Evolutionary conservation across 306 rosid species (phyloP), one percentile per base, ranked within the genome.

Genomic region (Luffa aegyptiaca): DNA sequence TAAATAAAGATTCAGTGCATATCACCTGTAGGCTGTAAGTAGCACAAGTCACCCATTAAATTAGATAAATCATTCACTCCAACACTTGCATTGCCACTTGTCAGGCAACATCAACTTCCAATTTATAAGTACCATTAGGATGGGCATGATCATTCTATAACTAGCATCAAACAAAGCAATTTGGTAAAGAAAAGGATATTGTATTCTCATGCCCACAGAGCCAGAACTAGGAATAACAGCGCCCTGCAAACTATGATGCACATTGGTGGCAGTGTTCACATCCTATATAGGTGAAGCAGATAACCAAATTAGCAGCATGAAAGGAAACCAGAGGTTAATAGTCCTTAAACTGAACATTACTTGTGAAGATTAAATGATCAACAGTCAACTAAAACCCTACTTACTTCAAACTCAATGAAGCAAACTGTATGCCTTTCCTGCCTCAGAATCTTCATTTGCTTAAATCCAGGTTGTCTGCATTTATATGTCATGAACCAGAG

Each of bases 381-480:
- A 63, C 41, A 58, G 35, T 18, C 48, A 35, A 75, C 64, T 75
- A 75, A 17, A 72, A 53, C 83, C 83, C 83, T 75, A 91, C 91
- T 87, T 79, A 96, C 99, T 89, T 96, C 98, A 84, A 96, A 96
- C 86, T 96, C 99, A 80, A 96, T 96, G 90, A 96, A 96, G 86
- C 99, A 96, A 77, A 96, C 99, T 55, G 96, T 96, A 84, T 96
- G 99, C 87, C 99, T 90, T 88, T 96, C 99, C 92, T 96, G 99
- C 83, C 99, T 87, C 85, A 96, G 85, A 86, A 91, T 64, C 92
- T 96, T 96, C 98, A 96, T 96, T 89, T 96, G 99, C 92, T 93
- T 96, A 87, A 93, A 96, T 58, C 99, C 99, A 74, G 94, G 96
- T 84, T 93, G 99, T 84, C 99, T 96, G 91, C 87, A 79, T 68